Conservation (phyloP, 352 stramenopile genomes). For the Sclerospora graminicola region DNA sequence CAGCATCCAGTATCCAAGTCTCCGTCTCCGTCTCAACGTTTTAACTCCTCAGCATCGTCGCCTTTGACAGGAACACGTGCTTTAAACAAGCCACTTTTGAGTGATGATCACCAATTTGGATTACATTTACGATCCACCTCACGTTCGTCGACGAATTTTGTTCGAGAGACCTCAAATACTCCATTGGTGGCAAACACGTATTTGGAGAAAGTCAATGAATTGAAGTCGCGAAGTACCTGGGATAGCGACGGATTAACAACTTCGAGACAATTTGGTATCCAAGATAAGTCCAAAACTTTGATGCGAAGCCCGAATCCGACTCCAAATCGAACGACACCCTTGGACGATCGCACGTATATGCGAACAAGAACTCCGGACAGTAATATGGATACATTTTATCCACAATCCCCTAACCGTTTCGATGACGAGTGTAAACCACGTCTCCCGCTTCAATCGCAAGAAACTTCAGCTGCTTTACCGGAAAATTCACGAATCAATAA, state of each 20-base stretch:
- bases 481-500: background rate
- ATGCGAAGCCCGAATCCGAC: slow-evolving; percentile 14
- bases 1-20: slow-evolving; percentile 8
- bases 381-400: slow-evolving; percentile 11
- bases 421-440: slow-evolving; percentile 7
- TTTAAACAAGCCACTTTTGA: slow-evolving; percentile 7
- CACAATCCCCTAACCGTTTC: slow-evolving; percentile 8
- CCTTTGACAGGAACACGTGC: slow-evolving; percentile 3
- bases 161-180: no score
- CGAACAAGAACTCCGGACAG: slow-evolving; percentile 15
- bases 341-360: slow-evolving; percentile 13
- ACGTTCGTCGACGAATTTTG: slow-evolving; percentile 10
- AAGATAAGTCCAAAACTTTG: slow-evolving; percentile 15
- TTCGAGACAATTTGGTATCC: slow-evolving; percentile 23
- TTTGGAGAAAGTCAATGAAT: slow-evolving; percentile 42
- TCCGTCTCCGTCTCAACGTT: slow-evolving; percentile 7
- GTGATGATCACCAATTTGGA: slow-evolving; percentile 13
- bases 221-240: slow-evolving; percentile 1
- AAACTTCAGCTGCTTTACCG: no score
- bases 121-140: slow-evolving; percentile 22
- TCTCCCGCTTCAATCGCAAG: background rate
- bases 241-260: slow-evolving; percentile 11
- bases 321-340: slow-evolving; percentile 11
- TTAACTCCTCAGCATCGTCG: slow-evolving; percentile 5
- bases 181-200: slow-evolving; percentile 37